Conservation (phyloP, 345 rosid genomes). For the Hibiscus syriacus region DNA sequence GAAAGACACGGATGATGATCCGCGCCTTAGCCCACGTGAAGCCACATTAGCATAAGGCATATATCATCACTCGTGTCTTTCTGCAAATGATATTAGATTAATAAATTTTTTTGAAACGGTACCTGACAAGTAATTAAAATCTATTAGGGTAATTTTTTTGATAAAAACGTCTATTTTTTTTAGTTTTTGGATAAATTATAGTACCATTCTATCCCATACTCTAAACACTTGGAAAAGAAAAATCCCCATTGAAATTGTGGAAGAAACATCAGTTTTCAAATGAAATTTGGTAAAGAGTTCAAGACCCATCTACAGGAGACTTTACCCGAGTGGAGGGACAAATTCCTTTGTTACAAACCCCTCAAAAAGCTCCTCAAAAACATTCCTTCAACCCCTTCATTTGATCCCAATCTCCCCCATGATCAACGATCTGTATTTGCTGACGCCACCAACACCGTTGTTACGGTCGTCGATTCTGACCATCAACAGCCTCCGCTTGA, state of each 20-base stretch:
- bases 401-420: conserved; percentile 8
- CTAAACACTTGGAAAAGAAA: not conserved
- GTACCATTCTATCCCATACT: not conserved
- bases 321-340: conserved; percentile 92
- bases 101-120: too few relatives aligned
- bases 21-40: too few relatives aligned
- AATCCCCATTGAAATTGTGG: conserved; percentile 3
- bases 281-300: conserved; percentile 95
- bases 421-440: conserved; percentile 3
- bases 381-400: conserved; percentile 28
- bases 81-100: too few relatives aligned
- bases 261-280: conserved; percentile 5
- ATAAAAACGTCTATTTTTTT: too few relatives aligned
- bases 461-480: not conserved
- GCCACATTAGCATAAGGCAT: too few relatives aligned
- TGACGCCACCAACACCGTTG: conserved; percentile 15
- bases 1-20: too few relatives aligned
- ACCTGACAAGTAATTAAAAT: too few relatives aligned
- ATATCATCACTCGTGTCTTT: too few relatives aligned
- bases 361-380: conserved; percentile 77
- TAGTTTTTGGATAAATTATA: conserved; percentile 4
- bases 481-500: conserved; percentile 26
- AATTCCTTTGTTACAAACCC: conserved; percentile 89
- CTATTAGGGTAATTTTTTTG: too few relatives aligned
- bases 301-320: conserved; percentile 83